phyloP scores from a whole-genome alignment of 2,329 filamentous ascomycete genomes.

The Ophidiomyces ophidiicola region DNA sequence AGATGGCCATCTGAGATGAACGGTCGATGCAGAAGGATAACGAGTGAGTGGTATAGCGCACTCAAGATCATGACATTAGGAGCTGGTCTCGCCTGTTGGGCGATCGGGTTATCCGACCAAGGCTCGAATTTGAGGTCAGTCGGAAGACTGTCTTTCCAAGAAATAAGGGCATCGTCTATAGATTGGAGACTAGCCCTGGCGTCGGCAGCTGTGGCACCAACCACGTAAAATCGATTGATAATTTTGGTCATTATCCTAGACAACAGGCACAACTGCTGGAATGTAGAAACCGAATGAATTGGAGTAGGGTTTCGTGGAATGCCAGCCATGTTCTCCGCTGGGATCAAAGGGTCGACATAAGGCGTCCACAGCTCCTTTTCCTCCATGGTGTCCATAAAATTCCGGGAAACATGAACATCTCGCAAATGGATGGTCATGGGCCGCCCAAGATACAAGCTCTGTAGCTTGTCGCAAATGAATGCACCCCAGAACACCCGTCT shows the following conservation, averaged over 20 bases:
- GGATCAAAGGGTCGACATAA: slow-evolving; percentile 16
- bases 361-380: slow-evolving; percentile 22
- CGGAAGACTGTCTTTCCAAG: slow-evolving; percentile 23
- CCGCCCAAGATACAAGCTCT: slow-evolving; percentile 44
- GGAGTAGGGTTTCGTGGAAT: slow-evolving; percentile 13
- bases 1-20: slow-evolving; percentile 30
- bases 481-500: slow-evolving; percentile 27
- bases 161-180: slow-evolving; percentile 20
- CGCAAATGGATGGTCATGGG: slow-evolving; percentile 30
- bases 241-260: slow-evolving; percentile 30
- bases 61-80: slow-evolving; percentile 26
- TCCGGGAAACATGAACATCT: slow-evolving; percentile 22
- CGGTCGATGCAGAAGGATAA: slow-evolving; percentile 37
- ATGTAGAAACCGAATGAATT: slow-evolving; percentile 27
- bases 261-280: slow-evolving; percentile 26
- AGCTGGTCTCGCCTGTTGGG: slow-evolving; percentile 13
- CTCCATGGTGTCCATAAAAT: slow-evolving; percentile 24
- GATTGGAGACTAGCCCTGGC: slow-evolving; percentile 20
- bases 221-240: slow-evolving; percentile 27
- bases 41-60: slow-evolving; percentile 32
- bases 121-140: slow-evolving; percentile 21
- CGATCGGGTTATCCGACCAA: slow-evolving; percentile 17
- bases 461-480: slow-evolving; percentile 39
- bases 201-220: slow-evolving; percentile 20
- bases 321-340: slow-evolving; percentile 6